Conservation (phyloP, 345 rosid genomes). For the Salix exigua region DNA sequence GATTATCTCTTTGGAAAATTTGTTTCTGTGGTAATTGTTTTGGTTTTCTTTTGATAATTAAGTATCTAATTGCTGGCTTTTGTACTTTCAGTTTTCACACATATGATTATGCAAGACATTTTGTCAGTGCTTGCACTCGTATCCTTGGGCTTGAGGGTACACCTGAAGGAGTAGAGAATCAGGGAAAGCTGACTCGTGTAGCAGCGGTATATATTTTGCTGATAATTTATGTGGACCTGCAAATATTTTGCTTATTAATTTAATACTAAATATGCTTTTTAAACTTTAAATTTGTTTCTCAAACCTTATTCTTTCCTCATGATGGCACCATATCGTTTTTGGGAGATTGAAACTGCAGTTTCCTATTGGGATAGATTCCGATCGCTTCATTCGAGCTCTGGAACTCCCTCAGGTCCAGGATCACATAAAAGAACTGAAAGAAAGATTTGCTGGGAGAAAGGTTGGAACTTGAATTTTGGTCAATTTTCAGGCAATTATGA, state of each 20-base stretch:
- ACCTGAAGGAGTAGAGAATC: slow-evolving; percentile 68
- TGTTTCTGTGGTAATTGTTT: not conserved
- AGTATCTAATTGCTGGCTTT: slow-evolving; percentile 5
- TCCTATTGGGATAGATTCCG: slow-evolving; percentile 63
- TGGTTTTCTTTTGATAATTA: not conserved
- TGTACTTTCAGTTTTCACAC: slow-evolving; percentile 45
- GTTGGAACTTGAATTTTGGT: slow-evolving; percentile 24
- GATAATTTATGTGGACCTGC: slow-evolving; percentile 2
- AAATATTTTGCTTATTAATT: slow-evolving; percentile 1
- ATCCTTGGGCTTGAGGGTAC: slow-evolving; percentile 64
- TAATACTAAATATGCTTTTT: too few relatives aligned
- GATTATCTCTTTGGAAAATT: not conserved
- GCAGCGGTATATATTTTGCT: slow-evolving; percentile 39
- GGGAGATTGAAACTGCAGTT: slow-evolving; percentile 45
- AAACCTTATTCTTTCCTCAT: slow-evolving; percentile 19
- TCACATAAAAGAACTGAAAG: slow-evolving; percentile 47
- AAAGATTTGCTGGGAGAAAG: slow-evolving; percentile 59
- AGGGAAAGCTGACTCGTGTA: slow-evolving; percentile 55
- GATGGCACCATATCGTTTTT: slow-evolving; percentile 18
- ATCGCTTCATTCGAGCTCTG: slow-evolving; percentile 53
- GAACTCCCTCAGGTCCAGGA: slow-evolving; percentile 55
- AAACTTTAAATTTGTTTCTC: not conserved
- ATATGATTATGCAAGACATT: slow-evolving; percentile 62
- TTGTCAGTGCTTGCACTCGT: slow-evolving; percentile 65
- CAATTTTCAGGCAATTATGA: not conserved